These are phyloP conservation scores for Neurospora sp. DNA, from an alignment of 495 filamentous ascomycete species.

Conservation along the genomic window DNA sequence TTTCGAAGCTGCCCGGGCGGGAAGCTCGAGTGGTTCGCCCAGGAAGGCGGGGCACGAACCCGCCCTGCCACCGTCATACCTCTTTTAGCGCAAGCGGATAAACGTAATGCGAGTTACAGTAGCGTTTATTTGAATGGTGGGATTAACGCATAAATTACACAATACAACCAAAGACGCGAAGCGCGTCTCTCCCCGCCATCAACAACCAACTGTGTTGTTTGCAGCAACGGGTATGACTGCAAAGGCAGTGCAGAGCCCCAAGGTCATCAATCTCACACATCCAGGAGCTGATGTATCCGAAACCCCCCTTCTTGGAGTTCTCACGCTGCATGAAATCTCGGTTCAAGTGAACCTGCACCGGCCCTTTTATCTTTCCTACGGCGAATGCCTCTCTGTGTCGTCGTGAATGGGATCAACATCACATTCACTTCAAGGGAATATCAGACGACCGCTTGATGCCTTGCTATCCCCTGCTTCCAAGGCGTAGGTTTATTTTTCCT, in stretches of 20 bases:
- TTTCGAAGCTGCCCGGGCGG: too few species aligned
- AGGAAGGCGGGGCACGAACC: neutral
- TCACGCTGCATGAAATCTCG: neutral
- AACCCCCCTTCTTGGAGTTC: neutral
- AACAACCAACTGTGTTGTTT: neutral
- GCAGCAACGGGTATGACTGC: neutral
- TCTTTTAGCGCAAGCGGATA: neutral
- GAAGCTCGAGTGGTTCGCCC: neutral
- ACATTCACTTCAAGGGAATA: neutral
- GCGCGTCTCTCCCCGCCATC: neutral
- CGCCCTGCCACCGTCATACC: neutral
- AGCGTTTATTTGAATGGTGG: neutral
- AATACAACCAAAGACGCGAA: neutral
- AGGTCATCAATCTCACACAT: neutral
- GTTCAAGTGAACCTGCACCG: neutral
- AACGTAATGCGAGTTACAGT: neutral
- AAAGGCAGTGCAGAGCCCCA: neutral
- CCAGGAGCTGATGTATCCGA: neutral
- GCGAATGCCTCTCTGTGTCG: neutral
- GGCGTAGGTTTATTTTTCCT: neutral
- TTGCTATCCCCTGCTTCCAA: neutral
- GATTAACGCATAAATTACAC: neutral
- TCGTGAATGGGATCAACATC: neutral
- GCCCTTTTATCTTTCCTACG: neutral
- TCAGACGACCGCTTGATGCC: neutral